phyloP scores from a whole-genome alignment of 2,329 filamentous ascomycete species.

The Laburnicola sp. region DNA sequence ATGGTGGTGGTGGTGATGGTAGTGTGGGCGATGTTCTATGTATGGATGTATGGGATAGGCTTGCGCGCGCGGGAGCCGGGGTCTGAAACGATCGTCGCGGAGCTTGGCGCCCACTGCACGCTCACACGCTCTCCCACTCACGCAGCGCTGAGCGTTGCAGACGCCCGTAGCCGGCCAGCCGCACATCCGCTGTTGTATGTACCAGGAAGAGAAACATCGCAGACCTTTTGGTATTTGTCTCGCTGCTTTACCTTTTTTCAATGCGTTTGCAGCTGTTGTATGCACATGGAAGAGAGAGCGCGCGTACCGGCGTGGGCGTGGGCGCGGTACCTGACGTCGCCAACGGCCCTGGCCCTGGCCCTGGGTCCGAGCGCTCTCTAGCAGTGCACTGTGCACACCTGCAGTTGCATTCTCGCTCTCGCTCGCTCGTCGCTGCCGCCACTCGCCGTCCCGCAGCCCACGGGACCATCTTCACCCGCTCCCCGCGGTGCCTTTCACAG shows the following conservation, averaged over 20 bases:
- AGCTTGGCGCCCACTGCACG: conserved; percentile 14
- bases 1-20: conserved; percentile 43
- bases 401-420: no score
- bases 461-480: conserved; percentile 23
- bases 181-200: no score
- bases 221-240: no score
- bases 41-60: conserved; percentile 8
- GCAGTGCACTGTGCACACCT: background rate
- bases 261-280: no score
- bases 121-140: background rate
- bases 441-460: conserved; percentile 23
- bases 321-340: background rate
- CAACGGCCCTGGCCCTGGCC: background rate
- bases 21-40: conserved; percentile 2
- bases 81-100: conserved; percentile 21
- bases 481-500: conserved; percentile 6
- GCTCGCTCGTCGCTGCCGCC: conserved; percentile 15
- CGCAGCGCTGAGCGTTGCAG: background rate
- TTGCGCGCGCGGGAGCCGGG: conserved; percentile 12
- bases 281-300: background rate
- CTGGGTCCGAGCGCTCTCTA: conserved; percentile 5
- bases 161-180: no score
- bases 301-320: background rate
- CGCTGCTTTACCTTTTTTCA: no score
- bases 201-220: no score